Conservation (phyloP, 148 eudicot genomes). For the Pouteria glomerata region DNA sequence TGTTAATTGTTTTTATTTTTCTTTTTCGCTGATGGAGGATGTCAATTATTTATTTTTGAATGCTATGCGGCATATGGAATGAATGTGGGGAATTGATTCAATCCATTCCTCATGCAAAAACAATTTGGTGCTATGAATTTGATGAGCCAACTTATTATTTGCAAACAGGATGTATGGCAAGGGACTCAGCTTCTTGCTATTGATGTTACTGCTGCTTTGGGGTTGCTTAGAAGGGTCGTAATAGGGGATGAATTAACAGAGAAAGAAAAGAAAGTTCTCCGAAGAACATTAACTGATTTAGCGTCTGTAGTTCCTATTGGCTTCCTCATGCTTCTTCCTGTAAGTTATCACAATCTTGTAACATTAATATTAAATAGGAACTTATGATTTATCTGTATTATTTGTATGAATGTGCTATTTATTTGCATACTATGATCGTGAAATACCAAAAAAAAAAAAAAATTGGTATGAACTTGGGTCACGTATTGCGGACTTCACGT, state of each 20-base stretch:
- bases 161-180: slow-evolving; percentile 88
- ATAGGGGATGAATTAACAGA: slow-evolving; percentile 83
- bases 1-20: not conserved
- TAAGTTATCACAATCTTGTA: slow-evolving; percentile 36
- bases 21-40: not conserved
- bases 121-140: not conserved
- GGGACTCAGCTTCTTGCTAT: slow-evolving; percentile 96
- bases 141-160: not conserved
- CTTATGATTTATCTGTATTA: not conserved
- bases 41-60: not conserved
- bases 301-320: slow-evolving; percentile 97
- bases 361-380: not conserved
- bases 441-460: too few species aligned
- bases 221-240: slow-evolving; percentile 70
- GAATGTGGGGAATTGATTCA: not conserved
- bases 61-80: not conserved
- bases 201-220: slow-evolving; percentile 78
- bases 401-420: not conserved
- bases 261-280: slow-evolving; percentile 80
- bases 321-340: slow-evolving; percentile 98
- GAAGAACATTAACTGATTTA: slow-evolving; percentile 78
- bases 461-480: not conserved
- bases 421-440: not conserved
- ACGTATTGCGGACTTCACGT: not conserved
- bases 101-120: not conserved